These are phyloP conservation scores for Radiomyces spectabilis DNA, from an alignment of 192 early-diverging fungal species.

Conservation along the genomic window DNA sequence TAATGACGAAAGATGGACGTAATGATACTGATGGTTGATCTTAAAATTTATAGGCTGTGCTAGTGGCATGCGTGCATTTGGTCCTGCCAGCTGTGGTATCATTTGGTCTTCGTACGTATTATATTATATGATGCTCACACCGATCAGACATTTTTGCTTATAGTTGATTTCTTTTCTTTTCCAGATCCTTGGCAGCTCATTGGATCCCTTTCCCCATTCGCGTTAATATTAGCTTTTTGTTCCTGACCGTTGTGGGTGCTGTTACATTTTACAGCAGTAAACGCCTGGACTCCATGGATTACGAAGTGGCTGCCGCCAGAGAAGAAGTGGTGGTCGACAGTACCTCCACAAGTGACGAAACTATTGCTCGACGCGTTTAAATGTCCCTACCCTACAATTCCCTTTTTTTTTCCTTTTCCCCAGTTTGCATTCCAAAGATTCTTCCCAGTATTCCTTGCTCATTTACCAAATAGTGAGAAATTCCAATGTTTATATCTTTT, in stretches of 20 bases:
- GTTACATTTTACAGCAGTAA: background rate
- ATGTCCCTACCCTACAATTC: background rate
- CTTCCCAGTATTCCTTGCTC: too few relatives aligned
- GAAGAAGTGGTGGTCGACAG: background rate
- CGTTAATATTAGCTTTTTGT: constrained; percentile 3
- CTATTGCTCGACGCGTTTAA: background rate
- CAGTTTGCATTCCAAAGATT: background rate
- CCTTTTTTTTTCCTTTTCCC: background rate
- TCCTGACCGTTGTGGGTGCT: background rate
- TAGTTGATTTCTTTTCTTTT: background rate
- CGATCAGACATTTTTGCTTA: background rate
- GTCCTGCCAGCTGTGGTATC: constrained; percentile 42
- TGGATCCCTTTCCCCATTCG: constrained; percentile 12
- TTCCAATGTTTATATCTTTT: too few relatives aligned
- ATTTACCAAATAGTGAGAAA: too few relatives aligned
- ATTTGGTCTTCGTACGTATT: constrained; percentile 44
- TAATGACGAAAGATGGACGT: background rate
- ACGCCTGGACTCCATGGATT: constrained; percentile 1
- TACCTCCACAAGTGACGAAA: background rate
- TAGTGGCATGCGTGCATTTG: constrained; percentile 29
- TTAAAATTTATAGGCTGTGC: constrained; percentile 8
- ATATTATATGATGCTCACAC: background rate
- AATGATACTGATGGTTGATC: background rate
- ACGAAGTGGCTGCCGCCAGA: background rate
- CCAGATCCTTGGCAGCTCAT: background rate